Conservation (phyloP, 495 filamentous ascomycete species). For the Penicillium crystallinum region DNA sequence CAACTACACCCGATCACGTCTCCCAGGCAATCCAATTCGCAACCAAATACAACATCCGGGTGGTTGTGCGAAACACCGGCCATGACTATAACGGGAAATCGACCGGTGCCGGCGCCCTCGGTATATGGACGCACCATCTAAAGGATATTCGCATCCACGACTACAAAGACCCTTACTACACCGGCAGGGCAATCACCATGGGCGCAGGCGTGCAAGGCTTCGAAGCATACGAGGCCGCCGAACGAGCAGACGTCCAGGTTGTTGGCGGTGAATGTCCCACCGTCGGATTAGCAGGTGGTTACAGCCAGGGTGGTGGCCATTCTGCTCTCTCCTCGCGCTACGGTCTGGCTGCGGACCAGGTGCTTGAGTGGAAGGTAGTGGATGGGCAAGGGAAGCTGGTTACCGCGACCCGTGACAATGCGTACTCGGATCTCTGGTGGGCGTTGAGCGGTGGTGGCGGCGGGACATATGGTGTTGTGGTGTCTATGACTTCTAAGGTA, state of each 20-base stretch:
- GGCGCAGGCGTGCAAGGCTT: conserved; percentile 47
- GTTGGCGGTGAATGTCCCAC: conserved; percentile 11
- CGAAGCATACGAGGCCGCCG: conserved; percentile 39
- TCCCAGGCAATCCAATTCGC: conserved; percentile 40
- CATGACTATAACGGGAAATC: conserved; percentile 49
- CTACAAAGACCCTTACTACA: conserved; percentile 34
- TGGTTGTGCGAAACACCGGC: conserved; percentile 60
- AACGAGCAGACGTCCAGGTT: conserved; percentile 7
- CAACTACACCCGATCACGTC: conserved; percentile 21
- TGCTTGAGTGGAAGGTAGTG: not conserved
- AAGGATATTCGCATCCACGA: conserved; percentile 32
- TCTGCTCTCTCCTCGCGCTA: not conserved
- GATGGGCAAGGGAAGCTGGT: not conserved
- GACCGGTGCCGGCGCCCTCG: conserved; percentile 47
- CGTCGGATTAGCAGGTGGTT: conserved; percentile 5
- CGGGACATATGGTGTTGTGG: not conserved
- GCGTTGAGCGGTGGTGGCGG: not conserved
- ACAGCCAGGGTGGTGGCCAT: not conserved
- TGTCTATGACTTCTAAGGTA: conserved; percentile 12
- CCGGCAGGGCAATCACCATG: conserved; percentile 46
- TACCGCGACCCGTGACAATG: not conserved
- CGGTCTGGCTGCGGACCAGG: not conserved
- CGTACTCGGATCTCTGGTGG: not conserved
- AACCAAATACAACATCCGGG: conserved; percentile 48
- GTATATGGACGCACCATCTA: conserved; percentile 51